These are phyloP conservation scores for Crithidia sp. DNA, from an alignment of 208 protist genomes.

Conservation along the genomic window DNA sequence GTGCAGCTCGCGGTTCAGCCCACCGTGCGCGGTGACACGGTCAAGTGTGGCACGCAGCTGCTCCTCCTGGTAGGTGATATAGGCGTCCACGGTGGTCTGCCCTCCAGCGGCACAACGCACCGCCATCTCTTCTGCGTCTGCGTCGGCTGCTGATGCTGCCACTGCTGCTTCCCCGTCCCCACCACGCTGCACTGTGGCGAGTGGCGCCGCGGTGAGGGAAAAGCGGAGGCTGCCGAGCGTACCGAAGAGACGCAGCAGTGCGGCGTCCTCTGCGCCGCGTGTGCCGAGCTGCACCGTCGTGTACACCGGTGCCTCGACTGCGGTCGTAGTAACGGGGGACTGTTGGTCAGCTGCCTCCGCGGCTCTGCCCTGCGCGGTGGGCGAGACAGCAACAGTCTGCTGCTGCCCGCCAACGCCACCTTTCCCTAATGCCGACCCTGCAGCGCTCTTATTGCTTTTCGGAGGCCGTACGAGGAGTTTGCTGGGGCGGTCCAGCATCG, in stretches of 20 bases:
- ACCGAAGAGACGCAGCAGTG: slow-evolving; percentile 8
- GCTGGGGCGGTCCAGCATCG: slow-evolving; percentile 14
- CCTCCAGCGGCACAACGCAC: background rate
- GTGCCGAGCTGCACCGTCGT: slow-evolving; percentile 20
- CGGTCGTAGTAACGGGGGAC: background rate
- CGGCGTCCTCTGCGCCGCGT: slow-evolving; percentile 10
- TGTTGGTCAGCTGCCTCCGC: background rate
- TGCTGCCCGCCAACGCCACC: background rate
- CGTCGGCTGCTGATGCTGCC: background rate
- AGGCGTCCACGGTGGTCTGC: background rate
- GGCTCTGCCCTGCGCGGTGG: background rate
- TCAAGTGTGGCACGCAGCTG: slow-evolving; percentile 1
- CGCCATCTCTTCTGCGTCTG: background rate
- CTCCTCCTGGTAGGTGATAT: slow-evolving; percentile 6
- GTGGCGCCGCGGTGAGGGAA: background rate
- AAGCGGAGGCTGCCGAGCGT: slow-evolving; percentile 16
- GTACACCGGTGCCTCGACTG: background rate
- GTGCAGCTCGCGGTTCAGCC: background rate
- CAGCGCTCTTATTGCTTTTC: background rate
- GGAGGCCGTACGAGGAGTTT: background rate
- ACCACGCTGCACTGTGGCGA: background rate
- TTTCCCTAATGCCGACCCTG: background rate
- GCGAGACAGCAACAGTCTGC: too few relatives aligned
- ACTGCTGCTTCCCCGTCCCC: background rate
- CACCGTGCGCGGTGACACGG: background rate